Base-by-base conservation (phyloP, 257 asterid species). In the Ilex aquifolium region DNA sequence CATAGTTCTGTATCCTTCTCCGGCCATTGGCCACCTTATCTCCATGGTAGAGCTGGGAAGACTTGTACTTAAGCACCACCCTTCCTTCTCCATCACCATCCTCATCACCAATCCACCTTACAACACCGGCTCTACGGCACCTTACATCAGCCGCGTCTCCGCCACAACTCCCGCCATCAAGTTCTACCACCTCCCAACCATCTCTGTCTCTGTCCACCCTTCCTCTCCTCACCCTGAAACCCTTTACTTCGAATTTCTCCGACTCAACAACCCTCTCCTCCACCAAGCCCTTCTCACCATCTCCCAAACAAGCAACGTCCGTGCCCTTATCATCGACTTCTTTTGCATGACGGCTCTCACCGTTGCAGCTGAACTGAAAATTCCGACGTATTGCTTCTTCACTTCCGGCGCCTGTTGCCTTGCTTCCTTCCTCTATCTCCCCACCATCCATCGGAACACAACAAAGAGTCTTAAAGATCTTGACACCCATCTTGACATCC, bases 21-120 rank as follows among this genome's bases (percentile, higher is more conserved):
- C 94, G 0, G 85, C 83, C 44, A 82, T 87, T 73, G 94, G 94
- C 48, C 94, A 88, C 16, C 69, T 88, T 7, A 44, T 85, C 21
- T 76, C 94, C 76, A 83, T 88, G 95, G 91, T 83, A 71, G 95
- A 88, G 77, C 71, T 85, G 9, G 94, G 84, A 3, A 88, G 81
- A 59, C 70, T 83, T 69, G 81, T 79, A 68, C 76, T 77, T 68
- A 77, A 14, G 64, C 80, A 72, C 76, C 61, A 76, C 58, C 87
- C 85, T 4, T 65, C 72, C 44, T 44, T 39, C 42, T 4, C 75
- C 65, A 74, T 82, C 71, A 60, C 66, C 30, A 68, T 84, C 66
- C 76, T 87, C 17, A 63, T 31, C 31, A 32, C 60, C 56, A 70
- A 68, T 21, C 79, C 77, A 0, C 76, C 87, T 3, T 61, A 62